Conservation (phyloP, 257 asterid species). For the Penstemon newberryi region DNA sequence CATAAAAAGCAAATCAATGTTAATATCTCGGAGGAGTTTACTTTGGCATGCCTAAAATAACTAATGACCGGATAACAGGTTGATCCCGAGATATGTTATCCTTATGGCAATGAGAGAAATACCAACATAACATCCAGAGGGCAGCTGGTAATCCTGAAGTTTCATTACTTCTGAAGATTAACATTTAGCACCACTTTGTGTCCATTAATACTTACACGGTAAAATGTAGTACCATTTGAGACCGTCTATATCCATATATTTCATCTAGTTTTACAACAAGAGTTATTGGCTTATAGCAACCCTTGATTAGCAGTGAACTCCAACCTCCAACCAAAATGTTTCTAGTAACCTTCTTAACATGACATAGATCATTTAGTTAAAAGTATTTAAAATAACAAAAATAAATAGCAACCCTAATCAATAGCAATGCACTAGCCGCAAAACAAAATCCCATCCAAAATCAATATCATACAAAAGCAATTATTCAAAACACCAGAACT, state of each 20-base stretch:
- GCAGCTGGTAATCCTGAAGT: background rate
- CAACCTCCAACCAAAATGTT: background rate
- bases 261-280: conserved; percentile 1
- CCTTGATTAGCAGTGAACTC: background rate
- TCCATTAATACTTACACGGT: background rate
- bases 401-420: background rate
- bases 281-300: background rate
- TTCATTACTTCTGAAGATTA: background rate
- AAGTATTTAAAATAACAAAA: background rate
- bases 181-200: conserved; percentile 1
- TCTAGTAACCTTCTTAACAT: background rate
- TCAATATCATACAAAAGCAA: conserved; percentile 1
- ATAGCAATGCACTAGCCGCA: background rate
- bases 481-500: conserved; percentile 27
- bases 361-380: background rate
- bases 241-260: background rate
- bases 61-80: background rate
- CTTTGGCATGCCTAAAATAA: background rate
- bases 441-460: conserved; percentile 13
- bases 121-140: conserved; percentile 1
- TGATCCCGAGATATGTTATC: background rate
- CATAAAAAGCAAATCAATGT: conserved; percentile 7
- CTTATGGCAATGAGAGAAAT: conserved; percentile 6
- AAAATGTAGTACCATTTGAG: background rate
- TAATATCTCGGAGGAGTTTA: background rate